A percentile compares a stretch with the other conserved stretches of the same genome.
Conservation (phyloP, 1,284 basidiomycete genomes). For the Rhodotorula sp. region DNA sequence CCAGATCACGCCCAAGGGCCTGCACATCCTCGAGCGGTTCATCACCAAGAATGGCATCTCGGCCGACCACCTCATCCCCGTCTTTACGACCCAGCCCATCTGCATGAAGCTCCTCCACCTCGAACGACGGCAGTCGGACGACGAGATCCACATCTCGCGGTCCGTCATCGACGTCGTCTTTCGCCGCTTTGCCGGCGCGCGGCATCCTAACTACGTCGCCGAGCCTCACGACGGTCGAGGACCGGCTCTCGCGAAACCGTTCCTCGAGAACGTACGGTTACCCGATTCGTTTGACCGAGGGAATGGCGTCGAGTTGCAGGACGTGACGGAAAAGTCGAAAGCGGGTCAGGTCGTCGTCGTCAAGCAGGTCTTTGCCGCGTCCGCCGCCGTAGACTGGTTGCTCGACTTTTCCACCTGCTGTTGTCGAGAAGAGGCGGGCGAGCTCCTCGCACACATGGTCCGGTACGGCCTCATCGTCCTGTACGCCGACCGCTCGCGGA, state of each 20-base stretch:
- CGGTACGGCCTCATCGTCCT: slow-evolving; percentile 86
- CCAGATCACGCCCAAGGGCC: slow-evolving; percentile 91
- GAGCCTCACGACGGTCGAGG: slow-evolving; percentile 39
- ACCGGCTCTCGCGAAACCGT: slow-evolving; percentile 30
- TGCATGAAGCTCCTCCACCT: slow-evolving; percentile 97
- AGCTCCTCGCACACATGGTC: slow-evolving; percentile 96
- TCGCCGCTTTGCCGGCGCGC: slow-evolving; percentile 81
- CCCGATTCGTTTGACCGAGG: slow-evolving; percentile 52
- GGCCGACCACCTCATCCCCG: slow-evolving; percentile 82
- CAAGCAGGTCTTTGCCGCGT: slow-evolving; percentile 81
- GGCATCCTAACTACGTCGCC: slow-evolving; percentile 68
- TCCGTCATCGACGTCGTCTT: slow-evolving; percentile 92
- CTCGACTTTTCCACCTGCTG: slow-evolving; percentile 96
- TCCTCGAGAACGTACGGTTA: slow-evolving; percentile 47
- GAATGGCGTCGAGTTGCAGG: slow-evolving; percentile 55
- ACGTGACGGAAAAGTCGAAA: slow-evolving; percentile 62
- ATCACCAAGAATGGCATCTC: slow-evolving; percentile 97
- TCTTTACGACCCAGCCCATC: slow-evolving; percentile 91
- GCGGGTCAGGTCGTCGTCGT: slow-evolving; percentile 46
- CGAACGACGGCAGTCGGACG: slow-evolving; percentile 85
- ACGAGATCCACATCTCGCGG: slow-evolving; percentile 95
- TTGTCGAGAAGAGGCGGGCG: slow-evolving; percentile 92
- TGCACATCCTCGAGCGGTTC: slow-evolving; percentile 97
- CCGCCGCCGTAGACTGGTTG: slow-evolving; percentile 90
- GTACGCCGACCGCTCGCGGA: slow-evolving; percentile 57